Evolutionary conservation across 352 stramenopile genomes (phyloP).

Genomic region (Globisporangium radiosum): DNA sequence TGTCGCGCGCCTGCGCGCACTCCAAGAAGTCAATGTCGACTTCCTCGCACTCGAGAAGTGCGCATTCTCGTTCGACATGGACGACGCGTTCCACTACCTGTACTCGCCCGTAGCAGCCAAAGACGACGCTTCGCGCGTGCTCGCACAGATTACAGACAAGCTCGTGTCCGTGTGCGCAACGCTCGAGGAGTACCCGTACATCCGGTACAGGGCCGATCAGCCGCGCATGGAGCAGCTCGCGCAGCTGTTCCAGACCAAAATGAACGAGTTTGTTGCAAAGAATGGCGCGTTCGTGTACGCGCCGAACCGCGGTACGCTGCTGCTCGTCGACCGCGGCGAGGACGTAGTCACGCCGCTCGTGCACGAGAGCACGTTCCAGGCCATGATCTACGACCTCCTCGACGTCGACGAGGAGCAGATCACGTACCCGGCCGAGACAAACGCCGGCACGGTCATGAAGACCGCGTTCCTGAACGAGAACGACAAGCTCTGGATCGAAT

Average conservation of each 20-base stretch:
- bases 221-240: slow-evolving; percentile 84
- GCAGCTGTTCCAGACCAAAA: slow-evolving; percentile 91
- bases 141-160: slow-evolving; percentile 79
- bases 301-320: slow-evolving; percentile 84
- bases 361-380: slow-evolving; percentile 97
- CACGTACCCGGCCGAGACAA: slow-evolving; percentile 87
- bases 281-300: slow-evolving; percentile 91
- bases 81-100: slow-evolving; percentile 61
- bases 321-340: slow-evolving; percentile 93
- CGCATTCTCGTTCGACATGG: slow-evolving; percentile 93
- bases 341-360: slow-evolving; percentile 94
- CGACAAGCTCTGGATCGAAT: slow-evolving; percentile 95
- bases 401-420: slow-evolving; percentile 92
- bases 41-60: slow-evolving; percentile 93
- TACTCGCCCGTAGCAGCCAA: slow-evolving; percentile 61
- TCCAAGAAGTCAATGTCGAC: slow-evolving; percentile 96
- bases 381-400: slow-evolving; percentile 95
- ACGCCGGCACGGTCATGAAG: slow-evolving; percentile 64
- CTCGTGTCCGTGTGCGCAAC: slow-evolving; percentile 96
- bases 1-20: slow-evolving; percentile 69
- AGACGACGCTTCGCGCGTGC: slow-evolving; percentile 29
- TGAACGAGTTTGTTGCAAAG: slow-evolving; percentile 92
- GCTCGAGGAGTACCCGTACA: slow-evolving; percentile 96
- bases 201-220: slow-evolving; percentile 87
- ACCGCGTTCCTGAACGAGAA: slow-evolving; percentile 96